phyloP scores from a whole-genome alignment of 1,284 basidiomycete genomes.

The Irpex sp. region DNA sequence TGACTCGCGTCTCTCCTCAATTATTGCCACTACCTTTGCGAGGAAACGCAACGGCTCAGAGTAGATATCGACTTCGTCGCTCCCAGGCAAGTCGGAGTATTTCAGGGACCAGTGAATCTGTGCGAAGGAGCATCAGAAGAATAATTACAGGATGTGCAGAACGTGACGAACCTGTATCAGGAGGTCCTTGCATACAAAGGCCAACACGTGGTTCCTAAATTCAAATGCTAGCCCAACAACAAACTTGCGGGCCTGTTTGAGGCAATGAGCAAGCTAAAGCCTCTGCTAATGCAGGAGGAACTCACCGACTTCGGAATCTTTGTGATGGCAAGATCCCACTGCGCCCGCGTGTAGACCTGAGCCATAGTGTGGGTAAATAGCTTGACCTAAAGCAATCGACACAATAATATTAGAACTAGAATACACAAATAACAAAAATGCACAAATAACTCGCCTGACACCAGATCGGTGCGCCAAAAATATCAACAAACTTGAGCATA shows the following conservation, averaged over 20 bases:
- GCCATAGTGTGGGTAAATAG: too few species aligned
- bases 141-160: not conserved
- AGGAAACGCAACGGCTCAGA: not conserved
- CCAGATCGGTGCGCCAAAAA: not conserved
- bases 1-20: not conserved
- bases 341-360: too few species aligned
- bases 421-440: too few species aligned
- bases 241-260: not conserved
- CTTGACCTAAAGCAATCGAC: too few species aligned
- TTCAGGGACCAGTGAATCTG: not conserved
- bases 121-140: not conserved
- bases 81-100: not conserved
- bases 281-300: too few species aligned
- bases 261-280: too few species aligned
- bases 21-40: not conserved
- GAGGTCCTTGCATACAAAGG: not conserved
- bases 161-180: not conserved
- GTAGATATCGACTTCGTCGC: not conserved
- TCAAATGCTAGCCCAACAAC: not conserved
- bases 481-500: not conserved
- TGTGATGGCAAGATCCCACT: too few species aligned
- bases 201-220: not conserved
- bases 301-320: too few species aligned
- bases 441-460: too few species aligned
- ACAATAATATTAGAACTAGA: too few species aligned